Conservation (phyloP, 306 rosid species). For the Cicer bijugum region DNA sequence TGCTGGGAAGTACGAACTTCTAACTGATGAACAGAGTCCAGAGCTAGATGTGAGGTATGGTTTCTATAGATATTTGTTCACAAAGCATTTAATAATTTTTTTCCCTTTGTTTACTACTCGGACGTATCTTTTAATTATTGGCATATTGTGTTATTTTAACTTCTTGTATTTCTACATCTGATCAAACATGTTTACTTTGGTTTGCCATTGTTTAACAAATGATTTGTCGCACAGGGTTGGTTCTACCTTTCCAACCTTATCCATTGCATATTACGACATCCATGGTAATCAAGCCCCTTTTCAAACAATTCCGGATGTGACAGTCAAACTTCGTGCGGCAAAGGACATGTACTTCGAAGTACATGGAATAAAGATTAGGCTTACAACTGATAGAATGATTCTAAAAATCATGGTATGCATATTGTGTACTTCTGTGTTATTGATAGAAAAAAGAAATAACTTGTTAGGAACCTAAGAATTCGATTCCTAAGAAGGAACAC, state of each 20-base stretch:
- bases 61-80: neutral
- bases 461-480: no score
- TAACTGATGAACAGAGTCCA: constrained; percentile 17
- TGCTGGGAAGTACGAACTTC: constrained; percentile 42
- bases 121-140: neutral
- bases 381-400: constrained; percentile 36
- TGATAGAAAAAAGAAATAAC: neutral
- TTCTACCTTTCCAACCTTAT: constrained; percentile 44
- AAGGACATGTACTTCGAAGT: constrained; percentile 38
- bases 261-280: constrained; percentile 46
- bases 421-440: neutral
- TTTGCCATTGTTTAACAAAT: neutral
- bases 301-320: constrained; percentile 39
- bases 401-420: constrained; percentile 49
- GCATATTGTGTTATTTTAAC: neutral
- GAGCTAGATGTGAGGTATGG: constrained; percentile 48
- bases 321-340: constrained; percentile 25
- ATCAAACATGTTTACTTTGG: neutral
- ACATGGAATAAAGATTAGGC: neutral
- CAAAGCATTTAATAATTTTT: neutral
- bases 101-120: neutral
- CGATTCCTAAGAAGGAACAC: no score
- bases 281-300: constrained; percentile 45
- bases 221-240: constrained; percentile 56
- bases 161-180: constrained; percentile 1